Conservation (phyloP, 139 green algal species). For the Closterium sp. region DNA sequence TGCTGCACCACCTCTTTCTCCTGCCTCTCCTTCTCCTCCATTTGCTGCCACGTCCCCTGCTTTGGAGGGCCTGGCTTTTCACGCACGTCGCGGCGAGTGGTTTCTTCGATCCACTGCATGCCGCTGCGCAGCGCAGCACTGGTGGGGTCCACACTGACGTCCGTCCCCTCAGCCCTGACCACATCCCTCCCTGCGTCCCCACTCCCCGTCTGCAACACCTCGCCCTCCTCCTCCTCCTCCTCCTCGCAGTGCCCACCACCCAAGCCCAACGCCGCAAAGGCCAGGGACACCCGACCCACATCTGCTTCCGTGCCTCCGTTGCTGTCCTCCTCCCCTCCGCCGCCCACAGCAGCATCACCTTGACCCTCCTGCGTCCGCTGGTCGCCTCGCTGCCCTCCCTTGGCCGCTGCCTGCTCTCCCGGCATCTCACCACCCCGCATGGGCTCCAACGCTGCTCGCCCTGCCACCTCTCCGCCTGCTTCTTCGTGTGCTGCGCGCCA, state of each 20-base stretch:
- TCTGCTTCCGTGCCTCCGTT: background rate
- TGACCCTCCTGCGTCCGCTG: background rate
- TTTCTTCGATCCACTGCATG: background rate
- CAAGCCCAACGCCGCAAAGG: background rate
- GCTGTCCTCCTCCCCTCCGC: no score
- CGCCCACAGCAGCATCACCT: background rate
- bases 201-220: background rate
- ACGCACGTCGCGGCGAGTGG: background rate
- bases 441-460: no score
- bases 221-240: background rate
- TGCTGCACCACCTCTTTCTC: background rate
- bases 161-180: background rate
- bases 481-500: background rate
- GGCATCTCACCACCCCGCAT: background rate
- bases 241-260: background rate
- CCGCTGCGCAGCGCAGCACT: background rate
- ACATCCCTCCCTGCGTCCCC: background rate
- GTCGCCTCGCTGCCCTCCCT: background rate
- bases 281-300: background rate
- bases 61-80: background rate
- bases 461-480: no score
- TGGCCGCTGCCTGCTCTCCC: background rate
- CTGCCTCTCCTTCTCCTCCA: background rate
- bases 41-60: background rate
- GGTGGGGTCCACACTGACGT: background rate